Base-by-base conservation (phyloP, 2,329 filamentous ascomycete genomes). In the Apiospora sp. region DNA sequence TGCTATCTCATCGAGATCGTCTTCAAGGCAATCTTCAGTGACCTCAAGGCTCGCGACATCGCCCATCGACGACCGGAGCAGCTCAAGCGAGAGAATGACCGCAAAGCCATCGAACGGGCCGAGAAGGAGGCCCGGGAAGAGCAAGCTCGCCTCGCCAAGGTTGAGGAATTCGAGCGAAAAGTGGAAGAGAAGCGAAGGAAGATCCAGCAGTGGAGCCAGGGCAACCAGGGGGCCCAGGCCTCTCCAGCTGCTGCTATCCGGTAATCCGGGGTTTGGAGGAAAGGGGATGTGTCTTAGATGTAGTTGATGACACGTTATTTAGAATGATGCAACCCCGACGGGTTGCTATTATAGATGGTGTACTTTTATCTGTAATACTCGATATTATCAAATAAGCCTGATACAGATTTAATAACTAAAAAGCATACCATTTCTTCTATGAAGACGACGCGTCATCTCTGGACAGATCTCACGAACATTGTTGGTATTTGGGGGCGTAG, bases 11-110 rank as follows among this genome's bases (percentile, higher is more conserved):
- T 98, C 74, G 96, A 99, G 85, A 92, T 95, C 76, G 88, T 91
- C 0, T 87, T 99, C 78, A 99, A 99, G 88, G 85, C 82, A 69
- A 82, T 93, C 43, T 99, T 98, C 83, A 96, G 93, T 76, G 96
- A 99, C 83, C 97, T 94, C 85, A 92, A 91, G 76, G 94, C 96
- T 1, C 96, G 97, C 81, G 96, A 98, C 81, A 98, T 99, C 79
- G 96, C 96, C 1, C 87, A 93, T 70, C 89, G 96, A 75, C 87
- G 96, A 72, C 92, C 93, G 4, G 96, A 99, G 80, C 96, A 99
- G 87, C 85, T 97, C 14, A 89, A 91, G 81, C 87, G 92, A 61
- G 96, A 98, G 84, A 86, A 88, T 72, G 87, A 87, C 75, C 89
- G 95, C 76, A 93, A 92, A 81, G 86, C 87, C 72, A 87, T 87